Percentiles rank a stretch among this genome's conserved stretches.
Conservation (phyloP, 768 basidiomycete genomes). For the Leccinum variicolor region DNA sequence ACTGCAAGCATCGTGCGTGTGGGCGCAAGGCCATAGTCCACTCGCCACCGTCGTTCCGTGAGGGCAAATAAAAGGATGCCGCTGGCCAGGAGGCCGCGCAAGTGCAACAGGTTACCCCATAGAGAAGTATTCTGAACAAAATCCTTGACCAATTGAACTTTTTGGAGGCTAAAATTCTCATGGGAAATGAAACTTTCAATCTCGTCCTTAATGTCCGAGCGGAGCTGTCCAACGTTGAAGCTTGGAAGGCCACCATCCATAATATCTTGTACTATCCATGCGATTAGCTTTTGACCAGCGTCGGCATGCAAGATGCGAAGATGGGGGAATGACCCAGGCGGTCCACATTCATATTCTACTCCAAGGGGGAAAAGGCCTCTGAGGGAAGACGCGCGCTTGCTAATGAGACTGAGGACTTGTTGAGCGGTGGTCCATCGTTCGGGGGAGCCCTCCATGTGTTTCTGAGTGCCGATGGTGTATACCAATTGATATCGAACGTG, state of each 20-base stretch:
- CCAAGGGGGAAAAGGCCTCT: conserved; percentile 3
- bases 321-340: conserved; percentile 5
- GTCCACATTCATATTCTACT: conserved; percentile 5
- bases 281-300: conserved; percentile 6
- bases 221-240: neutral
- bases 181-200: conserved; percentile 9
- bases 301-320: conserved; percentile 14
- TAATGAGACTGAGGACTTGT: neutral
- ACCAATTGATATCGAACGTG: conserved; percentile 47
- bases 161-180: neutral
- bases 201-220: neutral
- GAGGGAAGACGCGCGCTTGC: neutral
- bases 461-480: conserved; percentile 37
- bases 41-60: conserved; percentile 30
- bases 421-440: neutral
- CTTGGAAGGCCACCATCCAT: neutral
- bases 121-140: neutral
- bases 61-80: conserved; percentile 25
- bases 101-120: conserved; percentile 1
- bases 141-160: neutral
- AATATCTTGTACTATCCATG: neutral
- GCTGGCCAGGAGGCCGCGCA: conserved; percentile 31
- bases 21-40: conserved; percentile 28
- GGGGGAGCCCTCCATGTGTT: neutral
- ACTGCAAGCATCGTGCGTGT: conserved; percentile 23